Base-by-base conservation (phyloP, 176 grass and related monocot species). In the Urochloa ruziziensis region DNA sequence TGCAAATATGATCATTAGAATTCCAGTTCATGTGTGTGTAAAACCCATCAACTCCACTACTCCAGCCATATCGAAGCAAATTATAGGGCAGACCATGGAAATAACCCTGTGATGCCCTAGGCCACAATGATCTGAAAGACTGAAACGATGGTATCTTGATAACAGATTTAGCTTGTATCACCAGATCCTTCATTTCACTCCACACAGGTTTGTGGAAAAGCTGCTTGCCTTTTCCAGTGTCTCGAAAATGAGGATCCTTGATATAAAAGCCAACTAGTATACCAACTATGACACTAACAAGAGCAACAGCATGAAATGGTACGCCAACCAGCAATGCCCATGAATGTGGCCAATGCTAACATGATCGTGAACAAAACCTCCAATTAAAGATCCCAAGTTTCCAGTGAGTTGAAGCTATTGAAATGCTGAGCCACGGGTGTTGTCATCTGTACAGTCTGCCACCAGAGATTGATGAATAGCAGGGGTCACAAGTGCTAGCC, bases 51-150 rank as follows among this genome's bases (percentile, higher is more conserved):
- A 82, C 75, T 97, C n/a, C n/a, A n/a, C n/a, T n/a, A n/a, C n/a
- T n/a, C 94, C 46, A 97, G 11, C 94, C 94, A 97, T 89, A 97
- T 88, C 0, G 94, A 89, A 10, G 89, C 70, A 44, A 94, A 97
- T 1, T 89, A 81, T 4, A 94, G 65, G 0, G 89, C 84, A 9
- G 91, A 94, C 94, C 94, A 97, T 44, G 94, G 94, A 25, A 97
- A 97, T 3, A 91, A 94, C 9, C 94, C 94, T 1, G 82, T 97
- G 43, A 97, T 59, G 1, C 94, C 94, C 86, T 97, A 91, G 1
- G 91, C 91, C 62, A 97, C 91, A 24, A 94, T 90, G 40, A 94
- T 97, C 75, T 94, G 94, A n/a, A n/a, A n/a, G n/a, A n/a, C n/a
- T n/a, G n/a, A 86, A 97, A 97, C 1, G 94, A 94, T 17, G 89